These are phyloP conservation scores for Pisolithus sp. DNA, from an alignment of 768 basidiomycete genomes.

Conservation along the genomic window DNA sequence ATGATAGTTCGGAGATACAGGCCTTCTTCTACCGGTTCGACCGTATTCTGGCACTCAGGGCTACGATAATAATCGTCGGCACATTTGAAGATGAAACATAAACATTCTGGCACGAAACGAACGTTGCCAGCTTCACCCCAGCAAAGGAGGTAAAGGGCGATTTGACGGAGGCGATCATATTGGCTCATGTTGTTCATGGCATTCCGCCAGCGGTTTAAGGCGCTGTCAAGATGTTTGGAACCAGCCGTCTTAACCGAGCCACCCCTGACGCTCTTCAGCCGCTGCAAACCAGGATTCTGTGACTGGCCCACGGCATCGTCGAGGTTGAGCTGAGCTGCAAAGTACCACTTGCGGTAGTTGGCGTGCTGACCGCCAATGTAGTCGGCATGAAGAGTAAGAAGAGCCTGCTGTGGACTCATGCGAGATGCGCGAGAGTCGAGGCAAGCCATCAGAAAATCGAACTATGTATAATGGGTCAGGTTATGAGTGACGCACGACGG, in stretches of 20 bases:
- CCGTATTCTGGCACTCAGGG: slow-evolving; percentile 91
- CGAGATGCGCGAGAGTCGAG: slow-evolving; percentile 97
- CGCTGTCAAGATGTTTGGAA: slow-evolving; percentile 85
- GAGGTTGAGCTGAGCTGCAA: slow-evolving; percentile 97
- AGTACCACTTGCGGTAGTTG: slow-evolving; percentile 99
- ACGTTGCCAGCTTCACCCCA: slow-evolving; percentile 99
- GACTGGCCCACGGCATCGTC: slow-evolving; percentile 97
- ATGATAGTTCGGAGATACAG: slow-evolving; percentile 87
- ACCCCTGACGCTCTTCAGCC: slow-evolving; percentile 76
- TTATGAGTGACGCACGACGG: not conserved
- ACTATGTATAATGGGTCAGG: slow-evolving; percentile 38
- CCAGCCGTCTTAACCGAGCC: slow-evolving; percentile 43
- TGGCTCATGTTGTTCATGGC: slow-evolving; percentile 99
- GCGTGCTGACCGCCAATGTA: slow-evolving; percentile 99
- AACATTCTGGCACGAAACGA: slow-evolving; percentile 91
- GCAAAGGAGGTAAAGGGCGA: slow-evolving; percentile 92
- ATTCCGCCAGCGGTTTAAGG: slow-evolving; percentile 91
- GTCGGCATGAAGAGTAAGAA: slow-evolving; percentile 95
- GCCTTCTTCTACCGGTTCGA: slow-evolving; percentile 92
- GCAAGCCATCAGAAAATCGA: slow-evolving; percentile 96
- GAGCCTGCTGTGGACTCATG: slow-evolving; percentile 94
- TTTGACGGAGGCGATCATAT: slow-evolving; percentile 94
- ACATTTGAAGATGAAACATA: slow-evolving; percentile 99
- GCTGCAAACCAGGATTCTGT: slow-evolving; percentile 88
- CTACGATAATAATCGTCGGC: slow-evolving; percentile 99